Percentiles rank a stretch among this genome's conserved stretches.
These are phyloP conservation scores for Actinomortierella ambigua DNA, from an alignment of 371 early-diverging fungal species.

Conservation along the genomic window DNA sequence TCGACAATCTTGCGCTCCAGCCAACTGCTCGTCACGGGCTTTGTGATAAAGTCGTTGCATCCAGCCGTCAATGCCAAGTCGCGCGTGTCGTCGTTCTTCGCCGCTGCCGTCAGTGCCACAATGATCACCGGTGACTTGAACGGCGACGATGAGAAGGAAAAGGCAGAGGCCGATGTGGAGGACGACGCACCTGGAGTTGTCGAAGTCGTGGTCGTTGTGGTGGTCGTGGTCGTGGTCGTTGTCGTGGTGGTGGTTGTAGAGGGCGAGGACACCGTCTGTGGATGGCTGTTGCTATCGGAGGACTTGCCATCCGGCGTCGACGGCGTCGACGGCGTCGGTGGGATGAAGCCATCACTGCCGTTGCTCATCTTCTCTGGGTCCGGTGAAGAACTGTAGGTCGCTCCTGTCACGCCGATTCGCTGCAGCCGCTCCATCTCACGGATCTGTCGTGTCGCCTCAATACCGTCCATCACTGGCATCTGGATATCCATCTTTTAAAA, in stretches of 20 bases:
- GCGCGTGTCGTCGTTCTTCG: slow-evolving; percentile 71
- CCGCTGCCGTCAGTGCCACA: slow-evolving; percentile 86
- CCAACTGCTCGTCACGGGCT: slow-evolving; percentile 86
- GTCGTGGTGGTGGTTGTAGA: slow-evolving; percentile 6
- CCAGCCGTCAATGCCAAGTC: slow-evolving; percentile 84
- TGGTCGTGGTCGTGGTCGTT: slow-evolving; percentile 3
- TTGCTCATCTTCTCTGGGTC: too few species aligned
- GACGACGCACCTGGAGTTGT: slow-evolving; percentile 1
- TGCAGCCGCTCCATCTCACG: slow-evolving; percentile 68
- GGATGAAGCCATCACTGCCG: slow-evolving; percentile 8
- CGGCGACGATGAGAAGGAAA: slow-evolving; percentile 39
- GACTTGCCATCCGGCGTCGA: slow-evolving; percentile 8
- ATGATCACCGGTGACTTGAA: slow-evolving; percentile 84
- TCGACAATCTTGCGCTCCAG: slow-evolving; percentile 86
- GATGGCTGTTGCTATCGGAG: slow-evolving; percentile 14
- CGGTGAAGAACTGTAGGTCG: too few species aligned
- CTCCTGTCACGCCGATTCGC: slow-evolving; percentile 56
- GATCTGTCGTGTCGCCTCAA: slow-evolving; percentile 78
- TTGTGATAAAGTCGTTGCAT: slow-evolving; percentile 89
- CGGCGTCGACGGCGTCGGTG: slow-evolving; percentile 5
- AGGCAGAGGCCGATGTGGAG: slow-evolving; percentile 1
- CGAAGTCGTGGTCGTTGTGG: slow-evolving; percentile 14
- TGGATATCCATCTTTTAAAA: slow-evolving; percentile 78
- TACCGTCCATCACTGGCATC: slow-evolving; percentile 84
- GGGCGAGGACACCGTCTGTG: too few species aligned